Evolutionary conservation across 2,329 filamentous ascomycete genomes (phyloP), one percentile per base, ranked within the genome.

Genomic region (Venturia pyrina): DNA sequence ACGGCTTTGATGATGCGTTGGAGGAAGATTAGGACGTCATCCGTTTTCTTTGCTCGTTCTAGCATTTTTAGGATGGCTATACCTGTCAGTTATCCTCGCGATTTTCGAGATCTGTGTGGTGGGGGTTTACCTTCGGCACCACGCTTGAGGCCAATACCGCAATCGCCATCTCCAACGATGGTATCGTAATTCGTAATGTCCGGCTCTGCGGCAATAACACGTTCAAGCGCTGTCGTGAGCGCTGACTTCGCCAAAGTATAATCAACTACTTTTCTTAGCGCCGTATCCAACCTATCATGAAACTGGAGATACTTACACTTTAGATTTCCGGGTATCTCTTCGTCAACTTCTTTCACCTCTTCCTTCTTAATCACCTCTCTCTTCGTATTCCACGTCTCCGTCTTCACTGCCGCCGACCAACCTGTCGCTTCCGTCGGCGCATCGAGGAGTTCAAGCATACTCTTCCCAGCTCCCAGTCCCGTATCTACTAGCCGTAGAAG

Each of bases 161-260:
- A 96, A 76, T 96, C 92, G 60, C 92, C 92, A 73, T 96, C 92
- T 53, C 92, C 92, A 32, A 96, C 91, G 15, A 95, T 85, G 0
- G 91, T 96, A 72, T 90, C 88, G 72, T 83, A 90, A 65, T 79
- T 82, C 13, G 88, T 90, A 65, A 90, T 79, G 53, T 87, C 82
- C 10, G 85, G 82, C 71, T 90, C 88, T 1, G 82, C 87, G 0
- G 79, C 81, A 68, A 91, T 83, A 17, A 92, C 78, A 44, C 79
- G 80, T 62, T 88, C 78, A 19, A 91, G 78, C 21, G 80, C 87
- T 41, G 78, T 77, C 50, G 76, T 79, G 50, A 89, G 78, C 32
- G 79, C 81, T 63, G 79, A 82, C 68, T 81, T 83, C 32, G 83
- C 79, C 3, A 75, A 70, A 19, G 70, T 71, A 15, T 81, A 76